phyloP scores from a whole-genome alignment of 2,329 filamentous ascomycete species.

The Chaetomiaceae sp. region DNA sequence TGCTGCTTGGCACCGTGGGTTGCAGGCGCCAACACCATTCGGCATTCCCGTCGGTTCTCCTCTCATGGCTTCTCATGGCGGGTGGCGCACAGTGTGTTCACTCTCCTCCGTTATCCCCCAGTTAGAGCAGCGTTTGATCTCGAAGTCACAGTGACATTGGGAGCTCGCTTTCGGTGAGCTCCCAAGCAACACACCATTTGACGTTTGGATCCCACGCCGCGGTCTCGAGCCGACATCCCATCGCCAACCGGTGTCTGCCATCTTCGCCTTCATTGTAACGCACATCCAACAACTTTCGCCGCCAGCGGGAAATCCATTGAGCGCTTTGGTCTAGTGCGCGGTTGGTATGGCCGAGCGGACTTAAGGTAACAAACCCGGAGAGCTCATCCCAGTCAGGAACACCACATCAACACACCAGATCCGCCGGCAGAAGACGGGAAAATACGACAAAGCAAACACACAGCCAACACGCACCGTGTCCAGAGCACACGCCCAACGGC shows the following conservation, averaged over 20 bases:
- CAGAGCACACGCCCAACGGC: not conserved
- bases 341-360: not conserved
- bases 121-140: not conserved
- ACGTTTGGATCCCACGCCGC: not conserved
- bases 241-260: not conserved
- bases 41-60: no score
- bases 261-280: not conserved
- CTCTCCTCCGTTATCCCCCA: not conserved
- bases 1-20: no score
- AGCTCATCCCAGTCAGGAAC: not conserved
- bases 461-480: not conserved
- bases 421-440: not conserved
- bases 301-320: not conserved
- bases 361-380: not conserved
- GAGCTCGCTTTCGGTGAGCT: not conserved
- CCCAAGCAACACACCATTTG: not conserved
- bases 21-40: not conserved
- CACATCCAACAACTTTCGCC: not conserved
- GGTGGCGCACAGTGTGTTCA: slow-evolving; percentile 2
- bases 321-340: not conserved
- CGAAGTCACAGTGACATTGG: slow-evolving; percentile 11
- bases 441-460: not conserved
- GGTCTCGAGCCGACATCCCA: not conserved
- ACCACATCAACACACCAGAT: not conserved
- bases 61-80: not conserved